These are phyloP conservation scores for Meira miltonrushii DNA, from an alignment of 1,284 basidiomycete species.

Conservation along the genomic window DNA sequence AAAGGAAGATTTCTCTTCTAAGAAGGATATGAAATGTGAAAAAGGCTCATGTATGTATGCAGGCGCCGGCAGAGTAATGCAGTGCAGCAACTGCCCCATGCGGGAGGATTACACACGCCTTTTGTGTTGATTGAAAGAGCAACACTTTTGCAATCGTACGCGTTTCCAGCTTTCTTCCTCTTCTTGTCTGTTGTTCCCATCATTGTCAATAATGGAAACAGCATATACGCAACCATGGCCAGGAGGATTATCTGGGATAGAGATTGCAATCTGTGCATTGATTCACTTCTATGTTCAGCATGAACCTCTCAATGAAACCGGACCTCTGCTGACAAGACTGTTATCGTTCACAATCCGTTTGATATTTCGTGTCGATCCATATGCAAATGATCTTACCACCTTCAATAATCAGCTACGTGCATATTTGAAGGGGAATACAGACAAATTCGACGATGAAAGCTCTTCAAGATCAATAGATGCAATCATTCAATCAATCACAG, in stretches of 20 bases:
- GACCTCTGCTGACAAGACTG: background rate
- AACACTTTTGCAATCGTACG: no score
- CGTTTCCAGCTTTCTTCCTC: no score
- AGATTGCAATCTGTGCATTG: background rate
- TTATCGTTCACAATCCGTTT: conserved; percentile 1
- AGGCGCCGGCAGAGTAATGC: no score
- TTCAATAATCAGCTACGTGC: background rate
- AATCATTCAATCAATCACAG: background rate
- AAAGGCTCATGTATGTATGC: no score
- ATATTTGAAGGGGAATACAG: background rate
- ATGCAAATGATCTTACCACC: background rate
- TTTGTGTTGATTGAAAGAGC: no score
- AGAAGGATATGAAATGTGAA: no score
- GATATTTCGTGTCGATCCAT: background rate
- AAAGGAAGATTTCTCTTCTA: no score
- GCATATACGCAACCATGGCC: background rate
- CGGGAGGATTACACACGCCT: no score
- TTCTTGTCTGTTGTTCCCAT: no score
- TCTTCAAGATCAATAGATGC: no score
- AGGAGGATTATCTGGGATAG: no score
- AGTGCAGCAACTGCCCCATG: no score
- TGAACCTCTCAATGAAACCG: conserved; percentile 1
- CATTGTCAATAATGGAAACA: background rate
- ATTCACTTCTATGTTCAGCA: conserved; percentile 1
- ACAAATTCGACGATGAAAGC: background rate